phyloP scores from a whole-genome alignment of 1,284 basidiomycete genomes.

The Cryptococcus sp. region DNA sequence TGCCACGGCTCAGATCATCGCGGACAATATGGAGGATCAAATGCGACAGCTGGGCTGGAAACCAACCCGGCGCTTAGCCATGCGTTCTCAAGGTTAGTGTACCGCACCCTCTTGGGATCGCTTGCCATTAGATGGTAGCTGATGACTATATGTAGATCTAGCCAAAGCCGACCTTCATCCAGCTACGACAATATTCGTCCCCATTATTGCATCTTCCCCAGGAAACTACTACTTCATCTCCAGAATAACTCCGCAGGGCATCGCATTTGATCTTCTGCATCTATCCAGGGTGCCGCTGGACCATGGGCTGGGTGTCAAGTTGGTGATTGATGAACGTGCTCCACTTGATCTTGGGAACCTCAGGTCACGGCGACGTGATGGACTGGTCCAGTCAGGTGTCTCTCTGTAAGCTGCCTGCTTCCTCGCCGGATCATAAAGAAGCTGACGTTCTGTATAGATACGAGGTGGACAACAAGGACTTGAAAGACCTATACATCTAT shows the following conservation, averaged over 20 bases:
- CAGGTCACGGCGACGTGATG: slow-evolving; percentile 20
- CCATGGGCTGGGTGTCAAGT: slow-evolving; percentile 35
- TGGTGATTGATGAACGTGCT: slow-evolving; percentile 35
- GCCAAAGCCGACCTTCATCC: slow-evolving; percentile 42
- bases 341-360: slow-evolving; percentile 33
- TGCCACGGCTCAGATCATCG: slow-evolving; percentile 28
- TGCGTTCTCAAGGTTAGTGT: slow-evolving; percentile 32
- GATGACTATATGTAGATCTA: slow-evolving; percentile 27
- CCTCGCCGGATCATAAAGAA: too few species aligned
- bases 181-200: slow-evolving; percentile 42
- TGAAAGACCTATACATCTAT: slow-evolving; percentile 44
- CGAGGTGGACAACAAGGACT: slow-evolving; percentile 39
- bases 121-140: background rate
- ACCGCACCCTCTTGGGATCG: background rate
- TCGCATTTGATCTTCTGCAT: slow-evolving; percentile 44
- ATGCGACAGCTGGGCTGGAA: slow-evolving; percentile 41
- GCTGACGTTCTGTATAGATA: slow-evolving; percentile 23
- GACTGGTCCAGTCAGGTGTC: background rate
- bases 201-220: slow-evolving; percentile 33
- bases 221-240: slow-evolving; percentile 41
- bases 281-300: slow-evolving; percentile 37
- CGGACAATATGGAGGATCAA: slow-evolving; percentile 45
- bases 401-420: too few species aligned
- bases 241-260: slow-evolving; percentile 31
- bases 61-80: slow-evolving; percentile 37